Conservation (phyloP, 1,284 basidiomycete species). For the Ustilago tritici region DNA sequence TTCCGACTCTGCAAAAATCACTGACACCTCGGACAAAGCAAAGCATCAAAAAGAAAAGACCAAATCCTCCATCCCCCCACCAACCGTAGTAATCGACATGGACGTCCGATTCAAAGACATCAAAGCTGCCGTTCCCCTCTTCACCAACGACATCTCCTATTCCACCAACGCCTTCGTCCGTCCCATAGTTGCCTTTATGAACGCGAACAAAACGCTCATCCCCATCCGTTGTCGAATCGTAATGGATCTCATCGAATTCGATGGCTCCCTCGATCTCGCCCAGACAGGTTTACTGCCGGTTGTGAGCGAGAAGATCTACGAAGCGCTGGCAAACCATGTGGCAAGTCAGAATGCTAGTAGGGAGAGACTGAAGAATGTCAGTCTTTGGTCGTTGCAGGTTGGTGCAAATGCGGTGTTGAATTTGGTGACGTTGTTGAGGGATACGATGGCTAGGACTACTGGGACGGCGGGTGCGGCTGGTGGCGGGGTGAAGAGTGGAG, state of each 20-base stretch:
- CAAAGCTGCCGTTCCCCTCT: constrained; percentile 88
- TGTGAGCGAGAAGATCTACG: constrained; percentile 67
- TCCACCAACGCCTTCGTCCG: constrained; percentile 93
- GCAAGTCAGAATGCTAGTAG: constrained; percentile 61
- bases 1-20: background rate
- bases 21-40: constrained; percentile 16
- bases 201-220: constrained; percentile 67
- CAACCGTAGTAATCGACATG: constrained; percentile 82
- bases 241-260: constrained; percentile 68
- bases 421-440: constrained; percentile 45
- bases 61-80: constrained; percentile 44
- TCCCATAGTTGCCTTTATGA: constrained; percentile 96
- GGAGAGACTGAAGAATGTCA: constrained; percentile 63
- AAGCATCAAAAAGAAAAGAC: constrained; percentile 1
- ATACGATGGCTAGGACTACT: constrained; percentile 43
- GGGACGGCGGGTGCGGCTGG: constrained; percentile 10
- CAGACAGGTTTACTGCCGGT: constrained; percentile 67
- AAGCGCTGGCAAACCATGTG: constrained; percentile 68
- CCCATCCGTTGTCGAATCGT: constrained; percentile 66
- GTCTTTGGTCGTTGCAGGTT: constrained; percentile 61
- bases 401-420: constrained; percentile 48
- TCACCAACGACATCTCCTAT: constrained; percentile 77
- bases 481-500: constrained; percentile 3
- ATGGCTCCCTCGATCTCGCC: constrained; percentile 67
- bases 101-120: constrained; percentile 95